Conservation (phyloP, 2,329 filamentous ascomycete genomes). For the Huntiella savannae region DNA sequence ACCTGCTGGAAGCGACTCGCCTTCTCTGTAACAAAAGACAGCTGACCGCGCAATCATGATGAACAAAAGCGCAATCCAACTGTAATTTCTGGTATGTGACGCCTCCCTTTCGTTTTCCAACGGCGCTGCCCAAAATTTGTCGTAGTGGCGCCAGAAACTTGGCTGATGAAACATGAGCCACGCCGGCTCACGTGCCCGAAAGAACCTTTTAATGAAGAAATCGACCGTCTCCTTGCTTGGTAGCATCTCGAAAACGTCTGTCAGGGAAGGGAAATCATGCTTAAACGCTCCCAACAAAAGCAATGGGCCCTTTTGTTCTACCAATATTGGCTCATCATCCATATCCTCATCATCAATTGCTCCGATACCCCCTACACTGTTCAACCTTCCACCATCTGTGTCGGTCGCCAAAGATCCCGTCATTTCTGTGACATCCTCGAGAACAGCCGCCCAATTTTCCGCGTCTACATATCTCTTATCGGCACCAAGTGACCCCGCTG, state of each 20-base stretch:
- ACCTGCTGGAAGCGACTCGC: constrained; percentile 13
- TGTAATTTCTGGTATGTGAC: constrained; percentile 11
- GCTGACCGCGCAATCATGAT: constrained; percentile 17
- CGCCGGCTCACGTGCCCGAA: constrained; percentile 16
- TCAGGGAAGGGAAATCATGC: constrained; percentile 8
- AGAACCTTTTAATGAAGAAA: constrained; percentile 16
- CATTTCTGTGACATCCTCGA: constrained; percentile 15
- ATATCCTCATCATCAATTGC: constrained; percentile 13
- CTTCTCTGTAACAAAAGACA: constrained; percentile 14
- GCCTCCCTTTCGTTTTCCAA: constrained; percentile 12
- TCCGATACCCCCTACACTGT: neutral
- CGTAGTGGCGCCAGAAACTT: constrained; percentile 16
- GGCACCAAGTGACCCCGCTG: constrained; percentile 13
- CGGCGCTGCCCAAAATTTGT: constrained; percentile 15
- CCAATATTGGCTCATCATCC: constrained; percentile 10
- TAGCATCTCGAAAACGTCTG: constrained; percentile 13
- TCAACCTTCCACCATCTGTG: neutral
- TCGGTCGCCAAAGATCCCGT: neutral
- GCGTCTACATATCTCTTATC: constrained; percentile 16
- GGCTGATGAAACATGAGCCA: constrained; percentile 18
- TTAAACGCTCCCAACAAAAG: constrained; percentile 15
- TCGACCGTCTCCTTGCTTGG: constrained; percentile 15
- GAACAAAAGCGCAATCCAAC: constrained; percentile 18
- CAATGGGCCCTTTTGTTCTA: constrained; percentile 12
- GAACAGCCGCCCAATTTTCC: constrained; percentile 18